Evolutionary conservation across 345 rosid species (phyloP).

Genomic region (Corchorus olitorius): DNA sequence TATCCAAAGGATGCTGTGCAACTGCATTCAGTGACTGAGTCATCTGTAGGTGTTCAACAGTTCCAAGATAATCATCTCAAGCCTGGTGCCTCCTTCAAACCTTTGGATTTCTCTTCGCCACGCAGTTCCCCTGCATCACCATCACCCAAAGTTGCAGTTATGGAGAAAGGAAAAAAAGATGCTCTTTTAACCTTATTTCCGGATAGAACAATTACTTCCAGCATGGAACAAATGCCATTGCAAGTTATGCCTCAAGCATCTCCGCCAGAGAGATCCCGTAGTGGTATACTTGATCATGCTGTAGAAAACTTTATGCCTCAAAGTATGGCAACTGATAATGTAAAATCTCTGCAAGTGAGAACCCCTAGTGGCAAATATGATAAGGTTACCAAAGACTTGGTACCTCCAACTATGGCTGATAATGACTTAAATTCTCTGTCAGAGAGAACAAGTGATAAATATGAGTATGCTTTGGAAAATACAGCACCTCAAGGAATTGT

Average conservation of each 20-base stretch:
- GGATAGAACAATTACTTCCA: slow-evolving; percentile 34
- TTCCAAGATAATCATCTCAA: slow-evolving; percentile 33
- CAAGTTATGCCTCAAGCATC: slow-evolving; percentile 40
- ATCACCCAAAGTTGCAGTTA: slow-evolving; percentile 34
- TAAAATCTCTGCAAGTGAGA: slow-evolving; percentile 23
- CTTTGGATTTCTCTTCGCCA: slow-evolving; percentile 39
- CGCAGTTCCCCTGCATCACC: slow-evolving; percentile 40
- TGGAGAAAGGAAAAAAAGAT: slow-evolving; percentile 39
- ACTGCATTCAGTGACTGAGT: slow-evolving; percentile 29
- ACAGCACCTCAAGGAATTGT: slow-evolving; percentile 27
- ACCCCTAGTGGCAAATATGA: slow-evolving; percentile 24
- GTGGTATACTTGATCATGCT: slow-evolving; percentile 24
- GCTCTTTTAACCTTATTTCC: slow-evolving; percentile 34
- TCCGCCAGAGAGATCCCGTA: slow-evolving; percentile 20
- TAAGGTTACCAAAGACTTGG: slow-evolving; percentile 27
- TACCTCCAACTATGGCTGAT: slow-evolving; percentile 25
- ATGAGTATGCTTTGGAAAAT: slow-evolving; percentile 30
- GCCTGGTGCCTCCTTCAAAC: slow-evolving; percentile 33
- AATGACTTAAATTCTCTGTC: slow-evolving; percentile 23
- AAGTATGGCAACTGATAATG: slow-evolving; percentile 28
- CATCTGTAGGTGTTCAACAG: slow-evolving; percentile 35
- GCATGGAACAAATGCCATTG: slow-evolving; percentile 34
- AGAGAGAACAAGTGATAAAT: slow-evolving; percentile 25
- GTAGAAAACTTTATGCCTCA: slow-evolving; percentile 33
- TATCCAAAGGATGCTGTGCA: slow-evolving; percentile 41